A percentile compares a stretch with the other conserved stretches of the same genome.
These are phyloP conservation scores for Penicillium longicatenatum DNA, from an alignment of 495 filamentous ascomycete genomes.

Conservation along the genomic window DNA sequence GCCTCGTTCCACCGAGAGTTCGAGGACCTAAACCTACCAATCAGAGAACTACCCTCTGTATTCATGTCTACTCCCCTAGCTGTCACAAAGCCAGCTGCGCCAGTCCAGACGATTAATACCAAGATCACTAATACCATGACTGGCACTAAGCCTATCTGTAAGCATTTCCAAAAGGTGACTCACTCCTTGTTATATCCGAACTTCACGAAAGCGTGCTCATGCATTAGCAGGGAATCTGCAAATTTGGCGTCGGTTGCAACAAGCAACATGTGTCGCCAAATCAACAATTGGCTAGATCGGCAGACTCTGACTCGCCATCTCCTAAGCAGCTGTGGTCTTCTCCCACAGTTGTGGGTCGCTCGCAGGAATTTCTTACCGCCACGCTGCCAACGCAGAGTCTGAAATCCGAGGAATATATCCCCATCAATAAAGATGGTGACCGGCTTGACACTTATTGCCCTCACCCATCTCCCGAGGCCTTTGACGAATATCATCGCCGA, in stretches of 20 bases:
- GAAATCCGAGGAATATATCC: constrained; percentile 35
- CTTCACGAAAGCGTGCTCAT: neutral
- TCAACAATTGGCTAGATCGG: neutral
- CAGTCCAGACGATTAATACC: constrained; percentile 7
- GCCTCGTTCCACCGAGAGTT: constrained; percentile 42
- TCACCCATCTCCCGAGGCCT: constrained; percentile 27
- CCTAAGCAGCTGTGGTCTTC: constrained; percentile 22
- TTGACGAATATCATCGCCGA: constrained; percentile 36
- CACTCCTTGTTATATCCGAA: neutral
- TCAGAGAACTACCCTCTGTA: constrained; percentile 46
- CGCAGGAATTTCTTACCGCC: constrained; percentile 27
- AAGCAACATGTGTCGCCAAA: constrained; percentile 37
- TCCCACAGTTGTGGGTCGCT: constrained; percentile 21
- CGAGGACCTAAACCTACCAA: constrained; percentile 35
- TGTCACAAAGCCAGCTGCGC: constrained; percentile 19
- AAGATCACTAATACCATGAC: constrained; percentile 14
- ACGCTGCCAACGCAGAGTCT: constrained; percentile 26
- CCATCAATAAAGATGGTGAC: constrained; percentile 47
- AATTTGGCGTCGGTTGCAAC: constrained; percentile 38
- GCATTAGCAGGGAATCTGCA: constrained; percentile 40
- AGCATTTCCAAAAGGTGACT: constrained; percentile 42
- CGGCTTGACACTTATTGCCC: constrained; percentile 43
- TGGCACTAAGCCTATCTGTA: constrained; percentile 35
- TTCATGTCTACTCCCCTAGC: constrained; percentile 41
- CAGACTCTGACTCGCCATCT: constrained; percentile 16